Conservation (phyloP, 192 early-diverging fungal genomes). For the Coemansia sp. region DNA sequence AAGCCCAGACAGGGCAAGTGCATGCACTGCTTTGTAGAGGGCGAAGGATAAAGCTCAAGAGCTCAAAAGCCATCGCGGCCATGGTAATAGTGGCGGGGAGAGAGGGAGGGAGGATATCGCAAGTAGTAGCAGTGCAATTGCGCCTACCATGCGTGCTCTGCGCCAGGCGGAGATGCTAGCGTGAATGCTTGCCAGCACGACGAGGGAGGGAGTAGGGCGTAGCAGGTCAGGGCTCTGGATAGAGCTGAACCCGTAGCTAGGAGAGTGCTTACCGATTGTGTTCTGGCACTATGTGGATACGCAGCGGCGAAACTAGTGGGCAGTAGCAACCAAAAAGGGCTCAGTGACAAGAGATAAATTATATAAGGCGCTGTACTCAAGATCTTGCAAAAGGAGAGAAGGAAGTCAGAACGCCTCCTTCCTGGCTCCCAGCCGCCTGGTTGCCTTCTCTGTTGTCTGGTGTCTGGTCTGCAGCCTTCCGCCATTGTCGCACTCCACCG, state of each 20-base stretch:
- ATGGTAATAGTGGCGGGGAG: not conserved
- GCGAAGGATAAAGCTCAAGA: not conserved
- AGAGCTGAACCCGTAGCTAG: not conserved
- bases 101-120: not conserved
- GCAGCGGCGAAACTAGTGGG: not conserved
- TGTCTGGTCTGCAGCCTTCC: too few relatives aligned
- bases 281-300: not conserved
- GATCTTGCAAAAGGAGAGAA: conserved; percentile 1
- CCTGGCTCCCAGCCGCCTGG: not conserved
- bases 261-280: conserved; percentile 6
- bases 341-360: not conserved
- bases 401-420: not conserved
- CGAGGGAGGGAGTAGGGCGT: not conserved
- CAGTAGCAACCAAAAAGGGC: conserved; percentile 1
- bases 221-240: not conserved
- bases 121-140: conserved; percentile 6
- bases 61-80: not conserved
- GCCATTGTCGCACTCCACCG: too few relatives aligned
- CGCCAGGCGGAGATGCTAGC: not conserved
- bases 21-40: not conserved
- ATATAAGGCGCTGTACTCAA: conserved; percentile 8
- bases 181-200: not conserved
- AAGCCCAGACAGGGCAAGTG: not conserved
- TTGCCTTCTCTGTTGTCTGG: not conserved
- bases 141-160: not conserved